Evolutionary conservation across 768 basidiomycete genomes (phyloP).

Genomic region (Exsudoporus frostii): DNA sequence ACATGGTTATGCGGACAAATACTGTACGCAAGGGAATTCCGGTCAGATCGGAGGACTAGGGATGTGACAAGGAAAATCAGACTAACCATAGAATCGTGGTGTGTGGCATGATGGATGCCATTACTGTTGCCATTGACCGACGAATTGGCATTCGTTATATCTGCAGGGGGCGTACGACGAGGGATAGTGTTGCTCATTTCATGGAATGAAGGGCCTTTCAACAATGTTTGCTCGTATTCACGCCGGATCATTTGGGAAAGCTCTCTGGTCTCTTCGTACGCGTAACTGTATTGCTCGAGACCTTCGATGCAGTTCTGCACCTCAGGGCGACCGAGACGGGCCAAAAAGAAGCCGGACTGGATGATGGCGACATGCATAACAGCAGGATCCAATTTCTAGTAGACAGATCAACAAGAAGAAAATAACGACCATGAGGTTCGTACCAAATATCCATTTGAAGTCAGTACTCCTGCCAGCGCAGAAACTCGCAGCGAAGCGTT

Average conservation of each 20-base stretch:
- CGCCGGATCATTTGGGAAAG: constrained; percentile 64
- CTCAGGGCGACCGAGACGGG: constrained; percentile 78
- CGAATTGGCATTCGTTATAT: constrained; percentile 10
- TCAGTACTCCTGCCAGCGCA: constrained; percentile 82
- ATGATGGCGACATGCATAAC: constrained; percentile 87
- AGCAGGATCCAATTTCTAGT: constrained; percentile 75
- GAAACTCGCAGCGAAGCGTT: constrained; percentile 86
- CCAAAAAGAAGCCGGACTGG: constrained; percentile 79
- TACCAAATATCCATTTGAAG: constrained; percentile 85
- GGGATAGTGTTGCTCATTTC: constrained; percentile 39
- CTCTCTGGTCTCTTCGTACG: constrained; percentile 83
- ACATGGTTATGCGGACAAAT: constrained; percentile 22
- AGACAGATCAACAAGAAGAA: constrained; percentile 3
- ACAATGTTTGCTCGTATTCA: constrained; percentile 42
- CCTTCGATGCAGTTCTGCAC: constrained; percentile 81
- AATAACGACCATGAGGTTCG: constrained; percentile 20
- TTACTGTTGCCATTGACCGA: constrained; percentile 20
- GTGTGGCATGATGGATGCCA: constrained; percentile 11
- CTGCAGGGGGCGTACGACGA: constrained; percentile 22
- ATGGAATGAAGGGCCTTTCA: constrained; percentile 37
- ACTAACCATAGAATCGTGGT: constrained; percentile 22
- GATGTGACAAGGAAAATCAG: not conserved
- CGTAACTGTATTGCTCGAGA: constrained; percentile 83
- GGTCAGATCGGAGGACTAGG: constrained; percentile 10
- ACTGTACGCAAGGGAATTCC: constrained; percentile 10